Evolutionary conservation across 2,329 filamentous ascomycete species (phyloP).

Genomic region (Neophaeococcomyces mojaviensis): DNA sequence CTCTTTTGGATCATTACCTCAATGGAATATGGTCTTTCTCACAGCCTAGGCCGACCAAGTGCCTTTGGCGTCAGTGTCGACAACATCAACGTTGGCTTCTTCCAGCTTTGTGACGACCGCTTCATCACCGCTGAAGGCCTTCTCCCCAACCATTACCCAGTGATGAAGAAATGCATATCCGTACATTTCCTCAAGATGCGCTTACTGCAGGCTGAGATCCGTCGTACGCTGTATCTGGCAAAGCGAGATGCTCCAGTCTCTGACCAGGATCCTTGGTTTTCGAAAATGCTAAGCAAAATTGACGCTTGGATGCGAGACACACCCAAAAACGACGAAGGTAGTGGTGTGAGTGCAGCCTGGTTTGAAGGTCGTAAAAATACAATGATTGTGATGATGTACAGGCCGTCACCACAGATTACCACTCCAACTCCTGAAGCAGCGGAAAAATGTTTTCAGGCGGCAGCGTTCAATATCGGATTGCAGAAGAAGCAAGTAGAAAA

Average conservation of each 20-base stretch:
- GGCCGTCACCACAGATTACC: conserved; percentile 86
- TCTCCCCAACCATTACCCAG: conserved; percentile 58
- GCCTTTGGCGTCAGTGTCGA: conserved; percentile 77
- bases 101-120: conserved; percentile 71
- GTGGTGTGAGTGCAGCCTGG: conserved; percentile 72
- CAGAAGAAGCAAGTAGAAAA: conserved; percentile 72
- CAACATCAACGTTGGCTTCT: conserved; percentile 77
- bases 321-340: conserved; percentile 62
- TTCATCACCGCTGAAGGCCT: conserved; percentile 75
- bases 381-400: conserved; percentile 79
- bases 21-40: conserved; percentile 82
- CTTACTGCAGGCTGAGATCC: conserved; percentile 77
- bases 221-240: conserved; percentile 76
- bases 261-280: conserved; percentile 82
- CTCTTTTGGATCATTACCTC: conserved; percentile 80
- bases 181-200: conserved; percentile 94
- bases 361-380: conserved; percentile 68
- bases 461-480: conserved; percentile 72
- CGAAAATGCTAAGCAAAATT: conserved; percentile 68
- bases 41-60: conserved; percentile 79
- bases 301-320: conserved; percentile 70
- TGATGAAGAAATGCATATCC: conserved; percentile 76
- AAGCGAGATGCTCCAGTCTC: conserved; percentile 68
- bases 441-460: conserved; percentile 72
- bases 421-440: conserved; percentile 75